Percentiles rank a stretch among this genome's conserved stretches.
phyloP scores from a whole-genome alignment of 2,329 filamentous ascomycete genomes.

The Trichoderma koningiopsis region DNA sequence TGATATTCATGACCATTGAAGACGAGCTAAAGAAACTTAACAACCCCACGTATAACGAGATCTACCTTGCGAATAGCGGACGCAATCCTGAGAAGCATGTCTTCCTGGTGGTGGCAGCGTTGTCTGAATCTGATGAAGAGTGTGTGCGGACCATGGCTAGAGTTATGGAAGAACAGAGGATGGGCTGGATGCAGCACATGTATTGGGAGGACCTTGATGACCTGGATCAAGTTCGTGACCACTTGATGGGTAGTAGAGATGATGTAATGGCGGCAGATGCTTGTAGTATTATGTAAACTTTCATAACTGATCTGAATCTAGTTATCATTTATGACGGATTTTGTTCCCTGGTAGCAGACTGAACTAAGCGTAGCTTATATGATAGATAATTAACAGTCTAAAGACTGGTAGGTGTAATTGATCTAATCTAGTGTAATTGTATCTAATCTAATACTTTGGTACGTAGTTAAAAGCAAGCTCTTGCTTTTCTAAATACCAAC shows the following conservation, averaged over 20 bases:
- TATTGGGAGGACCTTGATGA: background rate
- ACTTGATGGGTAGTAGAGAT: background rate
- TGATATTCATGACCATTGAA: background rate
- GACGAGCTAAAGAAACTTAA: background rate
- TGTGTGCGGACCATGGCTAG: background rate
- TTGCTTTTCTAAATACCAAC: background rate
- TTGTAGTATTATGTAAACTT: background rate
- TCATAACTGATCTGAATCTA: background rate
- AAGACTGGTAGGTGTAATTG: background rate
- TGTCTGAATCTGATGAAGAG: background rate
- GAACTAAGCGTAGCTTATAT: background rate
- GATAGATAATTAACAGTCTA: background rate
- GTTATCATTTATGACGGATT: background rate
- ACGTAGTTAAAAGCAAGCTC: background rate
- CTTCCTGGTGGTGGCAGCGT: background rate
- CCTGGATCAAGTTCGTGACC: background rate
- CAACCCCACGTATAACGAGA: background rate
- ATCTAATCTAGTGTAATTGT: background rate
- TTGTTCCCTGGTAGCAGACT: background rate
- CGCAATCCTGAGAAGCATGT: background rate
- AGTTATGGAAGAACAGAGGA: background rate
- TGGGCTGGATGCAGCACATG: background rate
- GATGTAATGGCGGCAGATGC: background rate
- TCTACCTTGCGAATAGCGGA: background rate
- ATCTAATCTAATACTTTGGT: background rate